Evolutionary conservation across 495 filamentous ascomycete genomes (phyloP).

Genomic region (Penicillium flavigenum): DNA sequence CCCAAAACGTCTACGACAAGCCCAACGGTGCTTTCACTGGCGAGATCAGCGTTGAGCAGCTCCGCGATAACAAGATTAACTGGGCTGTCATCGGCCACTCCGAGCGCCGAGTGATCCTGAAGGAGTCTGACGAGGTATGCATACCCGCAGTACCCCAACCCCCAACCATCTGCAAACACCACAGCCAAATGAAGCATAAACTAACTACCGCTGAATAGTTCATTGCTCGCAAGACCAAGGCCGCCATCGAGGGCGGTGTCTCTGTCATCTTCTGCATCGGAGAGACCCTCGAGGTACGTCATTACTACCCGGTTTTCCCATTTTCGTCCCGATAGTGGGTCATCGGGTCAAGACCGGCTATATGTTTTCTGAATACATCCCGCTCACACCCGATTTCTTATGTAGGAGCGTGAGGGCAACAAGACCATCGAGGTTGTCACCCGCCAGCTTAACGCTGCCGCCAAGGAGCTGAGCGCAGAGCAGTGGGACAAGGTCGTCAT

Average conservation of each 20-base stretch:
- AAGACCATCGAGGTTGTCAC: slow-evolving; percentile 92
- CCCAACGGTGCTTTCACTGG: slow-evolving; percentile 96
- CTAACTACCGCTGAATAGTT: slow-evolving; percentile 45
- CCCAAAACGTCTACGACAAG: slow-evolving; percentile 96
- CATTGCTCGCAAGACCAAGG: slow-evolving; percentile 89
- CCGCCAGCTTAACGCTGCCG: slow-evolving; percentile 67
- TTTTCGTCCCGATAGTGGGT: slow-evolving; percentile 31
- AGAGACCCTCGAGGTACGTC: slow-evolving; percentile 75
- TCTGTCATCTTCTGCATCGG: slow-evolving; percentile 95
- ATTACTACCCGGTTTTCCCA: slow-evolving; percentile 26
- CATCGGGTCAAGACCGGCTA: slow-evolving; percentile 24
- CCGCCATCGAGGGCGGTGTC: slow-evolving; percentile 80
- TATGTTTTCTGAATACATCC: slow-evolving; percentile 17
- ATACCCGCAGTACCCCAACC: neutral
- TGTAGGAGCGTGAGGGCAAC: slow-evolving; percentile 75
- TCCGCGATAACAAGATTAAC: slow-evolving; percentile 79
- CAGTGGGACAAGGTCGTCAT: slow-evolving; percentile 95
- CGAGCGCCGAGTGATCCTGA: slow-evolving; percentile 83
- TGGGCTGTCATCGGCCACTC: slow-evolving; percentile 93
- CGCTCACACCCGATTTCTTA: slow-evolving; percentile 31
- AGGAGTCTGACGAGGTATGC: slow-evolving; percentile 71
- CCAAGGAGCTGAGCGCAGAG: slow-evolving; percentile 58
- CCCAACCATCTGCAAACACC: neutral
- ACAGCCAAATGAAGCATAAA: neutral
- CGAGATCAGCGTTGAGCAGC: slow-evolving; percentile 88